phyloP scores from a whole-genome alignment of 805 yeast genomes.

The Allodekkera sacchari region DNA sequence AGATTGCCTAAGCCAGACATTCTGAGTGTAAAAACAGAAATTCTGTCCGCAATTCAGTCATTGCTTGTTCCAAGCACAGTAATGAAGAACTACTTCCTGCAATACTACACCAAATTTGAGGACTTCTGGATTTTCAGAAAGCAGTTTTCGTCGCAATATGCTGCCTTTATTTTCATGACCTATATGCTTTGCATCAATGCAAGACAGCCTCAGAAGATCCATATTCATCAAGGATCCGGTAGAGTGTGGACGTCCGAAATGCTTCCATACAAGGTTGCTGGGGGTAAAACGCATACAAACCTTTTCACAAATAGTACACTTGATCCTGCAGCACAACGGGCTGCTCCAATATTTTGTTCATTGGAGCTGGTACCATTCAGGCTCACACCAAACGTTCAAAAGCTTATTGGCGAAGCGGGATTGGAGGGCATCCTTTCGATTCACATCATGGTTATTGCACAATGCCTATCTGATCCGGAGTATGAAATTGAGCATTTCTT shows the following conservation, averaged over 20 bases:
- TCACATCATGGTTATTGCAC: conserved; percentile 74
- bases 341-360: conserved; percentile 80
- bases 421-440: conserved; percentile 88
- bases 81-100: conserved; percentile 67
- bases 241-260: conserved; percentile 90
- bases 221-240: conserved; percentile 74
- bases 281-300: conserved; percentile 33
- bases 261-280: conserved; percentile 79
- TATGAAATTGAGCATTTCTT: conserved; percentile 85
- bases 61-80: conserved; percentile 79
- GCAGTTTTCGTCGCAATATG: conserved; percentile 91
- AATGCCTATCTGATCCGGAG: conserved; percentile 85
- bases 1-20: conserved; percentile 89
- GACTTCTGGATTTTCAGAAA: conserved; percentile 97
- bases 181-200: conserved; percentile 90
- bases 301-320: conserved; percentile 35
- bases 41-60: conserved; percentile 82
- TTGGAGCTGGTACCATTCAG: conserved; percentile 94
- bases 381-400: conserved; percentile 91
- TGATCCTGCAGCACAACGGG: conserved; percentile 42
- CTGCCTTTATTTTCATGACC: conserved; percentile 85
- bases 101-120: conserved; percentile 66
- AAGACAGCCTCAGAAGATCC: conserved; percentile 90
- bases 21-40: conserved; percentile 82
- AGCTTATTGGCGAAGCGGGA: conserved; percentile 87